Conservation (phyloP, 495 filamentous ascomycete species). For the Letharia columbiana region DNA sequence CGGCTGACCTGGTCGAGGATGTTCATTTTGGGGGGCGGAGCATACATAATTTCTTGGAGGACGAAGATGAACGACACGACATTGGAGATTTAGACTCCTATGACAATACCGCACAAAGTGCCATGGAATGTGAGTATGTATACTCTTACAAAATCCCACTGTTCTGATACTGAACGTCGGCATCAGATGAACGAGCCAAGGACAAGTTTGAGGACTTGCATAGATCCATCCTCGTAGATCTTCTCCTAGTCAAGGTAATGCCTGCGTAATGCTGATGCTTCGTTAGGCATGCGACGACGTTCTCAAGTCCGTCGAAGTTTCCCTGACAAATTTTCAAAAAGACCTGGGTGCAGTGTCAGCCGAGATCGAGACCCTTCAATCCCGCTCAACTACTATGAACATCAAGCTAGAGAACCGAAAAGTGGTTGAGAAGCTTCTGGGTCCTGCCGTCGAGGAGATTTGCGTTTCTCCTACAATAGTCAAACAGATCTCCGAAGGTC, state of each 20-base stretch:
- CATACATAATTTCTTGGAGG: constrained; percentile 57
- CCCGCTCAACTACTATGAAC: constrained; percentile 73
- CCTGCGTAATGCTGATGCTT: neutral
- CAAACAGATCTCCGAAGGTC: constrained; percentile 72
- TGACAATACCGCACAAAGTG: constrained; percentile 54
- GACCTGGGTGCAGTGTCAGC: constrained; percentile 86
- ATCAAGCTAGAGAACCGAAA: constrained; percentile 83
- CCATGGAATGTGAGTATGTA: constrained; percentile 61
- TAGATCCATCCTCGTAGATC: constrained; percentile 56
- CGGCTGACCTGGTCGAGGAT: constrained; percentile 45
- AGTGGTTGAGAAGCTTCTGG: constrained; percentile 78
- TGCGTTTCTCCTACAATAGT: constrained; percentile 77
- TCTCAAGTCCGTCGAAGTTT: constrained; percentile 82
- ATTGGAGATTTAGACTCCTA: constrained; percentile 22
- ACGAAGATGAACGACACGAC: constrained; percentile 32
- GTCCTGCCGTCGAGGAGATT: constrained; percentile 85
- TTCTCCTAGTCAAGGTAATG: neutral
- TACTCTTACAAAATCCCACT: constrained; percentile 18
- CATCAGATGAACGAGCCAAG: constrained; percentile 69
- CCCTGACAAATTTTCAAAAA: constrained; percentile 83
- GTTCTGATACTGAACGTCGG: constrained; percentile 2
- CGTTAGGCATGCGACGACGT: constrained; percentile 78
- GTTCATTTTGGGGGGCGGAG: constrained; percentile 73
- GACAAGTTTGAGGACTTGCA: constrained; percentile 89
- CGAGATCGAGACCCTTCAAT: constrained; percentile 89